Base-by-base conservation (phyloP, 306 rosid species). In the Pterocarpus santalinus region DNA sequence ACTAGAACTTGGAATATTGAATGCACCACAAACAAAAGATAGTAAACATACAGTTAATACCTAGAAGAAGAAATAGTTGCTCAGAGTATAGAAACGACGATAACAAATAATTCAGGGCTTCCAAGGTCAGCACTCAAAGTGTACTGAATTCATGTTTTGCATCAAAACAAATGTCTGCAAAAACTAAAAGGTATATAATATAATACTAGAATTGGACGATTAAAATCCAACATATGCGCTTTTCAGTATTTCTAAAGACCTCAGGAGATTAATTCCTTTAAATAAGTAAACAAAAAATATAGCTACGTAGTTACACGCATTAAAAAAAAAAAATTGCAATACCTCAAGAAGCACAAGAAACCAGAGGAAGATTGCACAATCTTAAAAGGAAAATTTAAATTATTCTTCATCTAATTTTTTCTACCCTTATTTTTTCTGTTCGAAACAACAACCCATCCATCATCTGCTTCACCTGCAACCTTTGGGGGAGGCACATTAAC, bases 361-460 rank as follows among this genome's bases (percentile, higher is more conserved):
- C 38, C 22, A 5, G 33, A 56, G n/a, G 58, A 28, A 4, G 22
- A 60, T 28, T 43, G 71, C 71, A 60, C 51, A 16, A 38, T 38
- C 69, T 35, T 28, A 10, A 22, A 22, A 11, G 34, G 63, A 36
- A 38, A 17, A 35, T 11, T 52, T 7, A 16, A 33, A 64, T 3
- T 39, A 14, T 62, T 81, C 43, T 80, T 52, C 47, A 56, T 76
- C 84, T 91, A 89, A 70, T 85, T 87, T 70, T 82, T 88, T 73
- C 78, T 84, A 44, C 89, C 89, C 73, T 85, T 88, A 55, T 56
- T 91, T 71, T 60, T 78, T 77, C 69, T 83, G 11, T 83, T 75
- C 12, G 89, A 63, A 58, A 94, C 94, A 46, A 61, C 81, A 60
- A 77, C 86, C 95, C 90, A 91, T 84, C 87, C 95, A 79, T 88